Evolutionary conservation across 2,329 filamentous ascomycete species (phyloP).

Genomic region (Colletotrichum truncatum): DNA sequence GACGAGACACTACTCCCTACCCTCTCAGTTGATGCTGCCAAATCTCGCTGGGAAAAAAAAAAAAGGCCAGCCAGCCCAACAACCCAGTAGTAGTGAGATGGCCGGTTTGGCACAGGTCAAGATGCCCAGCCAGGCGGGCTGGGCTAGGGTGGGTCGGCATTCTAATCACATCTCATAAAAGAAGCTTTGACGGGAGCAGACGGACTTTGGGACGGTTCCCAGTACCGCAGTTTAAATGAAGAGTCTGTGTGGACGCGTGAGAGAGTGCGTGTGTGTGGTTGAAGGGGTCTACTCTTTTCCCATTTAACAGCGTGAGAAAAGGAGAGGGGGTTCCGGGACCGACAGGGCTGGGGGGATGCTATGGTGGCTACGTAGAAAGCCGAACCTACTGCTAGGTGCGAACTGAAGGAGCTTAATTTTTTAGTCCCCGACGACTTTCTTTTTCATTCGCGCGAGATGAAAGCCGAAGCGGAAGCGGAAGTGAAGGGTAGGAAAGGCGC

Average conservation of each 20-base stretch:
- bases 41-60: not conserved
- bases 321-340: not conserved
- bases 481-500: not conserved
- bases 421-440: not conserved
- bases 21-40: too few relatives aligned
- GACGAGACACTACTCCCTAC: not conserved
- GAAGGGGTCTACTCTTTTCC: too few relatives aligned
- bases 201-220: not conserved
- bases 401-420: not conserved
- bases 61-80: not conserved
- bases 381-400: not conserved
- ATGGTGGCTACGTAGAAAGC: not conserved
- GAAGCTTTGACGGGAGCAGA: not conserved
- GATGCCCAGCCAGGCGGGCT: not conserved
- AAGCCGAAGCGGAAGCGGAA: not conserved
- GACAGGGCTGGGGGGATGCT: not conserved
- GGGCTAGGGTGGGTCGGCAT: not conserved
- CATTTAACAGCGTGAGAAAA: too few relatives aligned
- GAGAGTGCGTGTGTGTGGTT: too few relatives aligned
- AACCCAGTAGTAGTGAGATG: not conserved
- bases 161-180: not conserved
- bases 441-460: not conserved
- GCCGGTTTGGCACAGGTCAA: not conserved
- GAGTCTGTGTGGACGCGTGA: too few relatives aligned
- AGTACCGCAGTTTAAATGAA: not conserved